Percentiles rank a stretch among this genome's conserved stretches.
phyloP scores from a whole-genome alignment of 1,284 basidiomycete species.

The Austroboletus rostrupii region DNA sequence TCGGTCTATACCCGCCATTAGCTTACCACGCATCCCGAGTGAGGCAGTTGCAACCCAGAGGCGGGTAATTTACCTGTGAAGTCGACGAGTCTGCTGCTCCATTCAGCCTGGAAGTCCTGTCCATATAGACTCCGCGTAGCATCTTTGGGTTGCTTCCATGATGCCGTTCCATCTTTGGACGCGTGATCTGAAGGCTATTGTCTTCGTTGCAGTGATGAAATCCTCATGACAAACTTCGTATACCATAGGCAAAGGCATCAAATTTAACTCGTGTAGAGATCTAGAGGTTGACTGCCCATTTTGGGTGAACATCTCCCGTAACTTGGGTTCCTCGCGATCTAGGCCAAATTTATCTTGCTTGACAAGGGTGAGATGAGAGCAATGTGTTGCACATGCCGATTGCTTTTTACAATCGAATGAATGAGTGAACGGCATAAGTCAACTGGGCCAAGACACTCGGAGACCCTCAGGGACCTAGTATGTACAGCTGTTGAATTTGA shows the following conservation, averaged over 20 bases:
- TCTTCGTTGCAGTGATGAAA: constrained; percentile 18
- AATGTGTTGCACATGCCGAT: background rate
- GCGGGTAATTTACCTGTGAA: constrained; percentile 4
- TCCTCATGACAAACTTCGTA: constrained; percentile 11
- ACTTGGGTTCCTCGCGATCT: background rate
- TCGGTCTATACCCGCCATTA: constrained; percentile 24
- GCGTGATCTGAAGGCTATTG: constrained; percentile 8
- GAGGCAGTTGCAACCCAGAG: constrained; percentile 15
- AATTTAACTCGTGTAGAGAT: constrained; percentile 22
- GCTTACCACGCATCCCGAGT: constrained; percentile 6
- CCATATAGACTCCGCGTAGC: constrained; percentile 23
- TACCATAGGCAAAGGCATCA: constrained; percentile 5
- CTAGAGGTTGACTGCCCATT: constrained; percentile 2
- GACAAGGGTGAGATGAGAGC: constrained; percentile 2
- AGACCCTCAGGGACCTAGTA: background rate
- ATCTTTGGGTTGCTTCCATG: constrained; percentile 4
- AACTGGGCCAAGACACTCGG: background rate
- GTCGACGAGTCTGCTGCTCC: constrained; percentile 1
- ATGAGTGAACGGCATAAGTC: constrained; percentile 4
- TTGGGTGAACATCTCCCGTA: constrained; percentile 10
- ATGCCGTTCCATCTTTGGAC: constrained; percentile 13
- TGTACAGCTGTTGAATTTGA: constrained; percentile 2
- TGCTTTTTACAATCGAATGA: constrained; percentile 3
- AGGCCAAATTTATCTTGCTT: constrained; percentile 9
- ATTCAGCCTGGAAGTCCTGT: constrained; percentile 9